Evolutionary conservation across 2,329 filamentous ascomycete species (phyloP).

Genomic region (Xenosphaeropsis pyriputrescens): DNA sequence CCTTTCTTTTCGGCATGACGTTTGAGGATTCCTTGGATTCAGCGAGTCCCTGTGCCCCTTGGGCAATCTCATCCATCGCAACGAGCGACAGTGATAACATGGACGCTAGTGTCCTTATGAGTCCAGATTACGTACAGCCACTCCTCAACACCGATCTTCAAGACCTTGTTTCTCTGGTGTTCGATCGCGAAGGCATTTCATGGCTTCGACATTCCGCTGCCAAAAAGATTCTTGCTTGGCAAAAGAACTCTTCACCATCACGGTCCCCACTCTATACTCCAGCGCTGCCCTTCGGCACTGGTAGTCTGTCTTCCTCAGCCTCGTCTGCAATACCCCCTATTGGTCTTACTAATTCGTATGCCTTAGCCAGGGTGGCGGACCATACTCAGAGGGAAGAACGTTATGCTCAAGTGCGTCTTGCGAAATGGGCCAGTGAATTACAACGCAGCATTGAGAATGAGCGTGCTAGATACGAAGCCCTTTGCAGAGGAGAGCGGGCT

Average conservation of each 20-base stretch:
- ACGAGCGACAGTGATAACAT: constrained; percentile 66
- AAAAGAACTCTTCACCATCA: constrained; percentile 24
- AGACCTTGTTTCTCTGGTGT: constrained; percentile 55
- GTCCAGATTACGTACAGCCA: constrained; percentile 74
- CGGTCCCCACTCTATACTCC: constrained; percentile 19
- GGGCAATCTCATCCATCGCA: constrained; percentile 63
- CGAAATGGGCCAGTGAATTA: constrained; percentile 70
- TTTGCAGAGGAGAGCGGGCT: constrained; percentile 47
- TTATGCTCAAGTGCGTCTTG: constrained; percentile 54
- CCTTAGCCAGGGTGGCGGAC: constrained; percentile 44
- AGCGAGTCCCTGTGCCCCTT: constrained; percentile 32
- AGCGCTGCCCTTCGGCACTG: constrained; percentile 5
- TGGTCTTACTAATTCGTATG: constrained; percentile 29
- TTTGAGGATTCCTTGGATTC: constrained; percentile 6
- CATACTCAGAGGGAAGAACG: constrained; percentile 44
- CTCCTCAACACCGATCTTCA: constrained; percentile 61
- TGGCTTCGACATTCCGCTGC: constrained; percentile 75
- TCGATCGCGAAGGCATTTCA: constrained; percentile 63
- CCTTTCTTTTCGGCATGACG: constrained; percentile 44
- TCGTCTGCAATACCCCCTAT: constrained; percentile 12
- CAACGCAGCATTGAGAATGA: constrained; percentile 65
- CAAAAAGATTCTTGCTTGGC: constrained; percentile 65
- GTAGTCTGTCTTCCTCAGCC: constrained; percentile 4
- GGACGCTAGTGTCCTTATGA: constrained; percentile 91
- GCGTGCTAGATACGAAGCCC: constrained; percentile 49